Evolutionary conservation across 441 rosid species (phyloP).

Genomic region (Monsonia emarginata): DNA sequence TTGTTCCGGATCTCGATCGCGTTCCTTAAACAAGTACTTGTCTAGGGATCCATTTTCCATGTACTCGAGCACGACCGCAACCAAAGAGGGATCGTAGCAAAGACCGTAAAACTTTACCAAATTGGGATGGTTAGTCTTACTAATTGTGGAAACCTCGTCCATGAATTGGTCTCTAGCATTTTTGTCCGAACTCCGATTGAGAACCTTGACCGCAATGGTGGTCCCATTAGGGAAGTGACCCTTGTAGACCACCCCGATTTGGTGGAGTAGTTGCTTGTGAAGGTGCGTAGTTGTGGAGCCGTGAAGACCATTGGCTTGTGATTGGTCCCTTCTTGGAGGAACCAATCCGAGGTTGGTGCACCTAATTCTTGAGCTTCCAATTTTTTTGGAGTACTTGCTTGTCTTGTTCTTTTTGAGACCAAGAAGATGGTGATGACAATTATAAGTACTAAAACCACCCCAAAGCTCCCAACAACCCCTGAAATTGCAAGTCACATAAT

Average conservation of each 20-base stretch:
- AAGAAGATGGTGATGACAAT: too few relatives aligned
- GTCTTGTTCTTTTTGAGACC: too few relatives aligned
- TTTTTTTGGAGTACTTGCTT: too few relatives aligned
- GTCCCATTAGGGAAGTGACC: constrained; percentile 14
- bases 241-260: constrained; percentile 22
- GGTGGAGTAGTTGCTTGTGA: constrained; percentile 15
- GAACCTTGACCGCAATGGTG: constrained; percentile 19
- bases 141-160: constrained; percentile 22
- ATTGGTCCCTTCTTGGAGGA: constrained; percentile 2
- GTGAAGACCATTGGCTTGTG: constrained; percentile 21
- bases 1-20: too few relatives aligned
- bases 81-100: constrained; percentile 13
- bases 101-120: constrained; percentile 22
- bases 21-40: not conserved
- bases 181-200: constrained; percentile 2
- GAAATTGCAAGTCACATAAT: too few relatives aligned
- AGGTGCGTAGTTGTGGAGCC: constrained; percentile 6
- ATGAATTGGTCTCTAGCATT: constrained; percentile 21
- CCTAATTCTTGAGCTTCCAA: too few relatives aligned
- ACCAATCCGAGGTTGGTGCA: constrained; percentile 12
- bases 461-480: too few relatives aligned
- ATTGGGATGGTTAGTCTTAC: constrained; percentile 19
- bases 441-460: too few relatives aligned
- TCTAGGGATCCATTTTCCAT: constrained; percentile 23
- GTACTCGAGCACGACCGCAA: constrained; percentile 21